These are phyloP conservation scores for Colletotrichum sp. DNA, from an alignment of 2,329 filamentous ascomycete species.

Conservation along the genomic window DNA sequence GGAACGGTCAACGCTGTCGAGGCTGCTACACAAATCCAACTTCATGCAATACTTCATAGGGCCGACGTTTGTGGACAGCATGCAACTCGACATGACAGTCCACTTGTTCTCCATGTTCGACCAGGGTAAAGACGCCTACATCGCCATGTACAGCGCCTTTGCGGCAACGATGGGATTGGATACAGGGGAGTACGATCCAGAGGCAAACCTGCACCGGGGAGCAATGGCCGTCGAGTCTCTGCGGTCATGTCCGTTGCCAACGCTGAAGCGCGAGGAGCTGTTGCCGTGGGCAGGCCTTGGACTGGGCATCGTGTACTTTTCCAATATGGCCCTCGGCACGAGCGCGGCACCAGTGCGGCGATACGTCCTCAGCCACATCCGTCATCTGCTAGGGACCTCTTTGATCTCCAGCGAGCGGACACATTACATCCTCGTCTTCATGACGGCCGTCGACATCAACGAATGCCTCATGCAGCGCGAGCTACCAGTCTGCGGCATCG, in stretches of 20 bases:
- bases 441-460: conserved; percentile 28
- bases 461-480: conserved; percentile 26
- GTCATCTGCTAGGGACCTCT: conserved; percentile 5
- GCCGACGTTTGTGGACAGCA: conserved; percentile 14
- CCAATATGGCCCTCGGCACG: conserved; percentile 19
- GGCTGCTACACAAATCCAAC: conserved; percentile 15
- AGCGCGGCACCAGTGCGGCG: conserved; percentile 14
- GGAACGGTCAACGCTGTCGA: neutral
- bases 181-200: conserved; percentile 13
- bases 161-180: conserved; percentile 9
- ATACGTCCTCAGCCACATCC: conserved; percentile 17
- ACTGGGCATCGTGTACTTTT: conserved; percentile 13
- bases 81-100: conserved; percentile 18
- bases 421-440: conserved; percentile 21
- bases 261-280: conserved; percentile 6
- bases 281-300: conserved; percentile 11
- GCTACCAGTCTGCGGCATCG: conserved; percentile 26
- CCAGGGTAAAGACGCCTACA: conserved; percentile 18
- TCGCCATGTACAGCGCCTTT: conserved; percentile 18
- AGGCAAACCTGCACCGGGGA: conserved; percentile 9
- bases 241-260: conserved; percentile 10
- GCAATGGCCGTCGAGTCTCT: conserved; percentile 14
- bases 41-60: conserved; percentile 18
- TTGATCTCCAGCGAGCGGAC: conserved; percentile 9
- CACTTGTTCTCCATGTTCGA: conserved; percentile 18